Conservation (phyloP, 1,284 basidiomycete species). For the Volvariella volvacea region DNA sequence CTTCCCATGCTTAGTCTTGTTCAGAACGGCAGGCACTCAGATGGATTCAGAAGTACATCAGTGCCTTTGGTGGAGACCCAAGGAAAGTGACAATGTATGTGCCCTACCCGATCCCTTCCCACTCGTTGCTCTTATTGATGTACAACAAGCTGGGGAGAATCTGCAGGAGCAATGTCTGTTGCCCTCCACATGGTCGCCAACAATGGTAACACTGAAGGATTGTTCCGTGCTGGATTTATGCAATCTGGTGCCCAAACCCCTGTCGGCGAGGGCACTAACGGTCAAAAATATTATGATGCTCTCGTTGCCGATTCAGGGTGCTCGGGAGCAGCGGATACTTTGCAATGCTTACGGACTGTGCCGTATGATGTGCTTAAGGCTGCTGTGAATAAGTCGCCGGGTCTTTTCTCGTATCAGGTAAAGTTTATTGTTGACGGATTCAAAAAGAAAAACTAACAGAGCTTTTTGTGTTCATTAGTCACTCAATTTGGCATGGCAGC, state of each 20-base stretch:
- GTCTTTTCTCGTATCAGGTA: conserved; percentile 40
- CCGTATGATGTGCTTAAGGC: conserved; percentile 32
- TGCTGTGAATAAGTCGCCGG: conserved; percentile 36
- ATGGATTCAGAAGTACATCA: conserved; percentile 64
- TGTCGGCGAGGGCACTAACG: conserved; percentile 32
- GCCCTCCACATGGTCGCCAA: conserved; percentile 48
- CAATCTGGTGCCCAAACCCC: conserved; percentile 42
- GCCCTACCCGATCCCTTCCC: too few species aligned
- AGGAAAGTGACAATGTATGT: conserved; percentile 42
- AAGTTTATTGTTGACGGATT: neutral
- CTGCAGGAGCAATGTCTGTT: conserved; percentile 47
- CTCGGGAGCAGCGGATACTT: conserved; percentile 30
- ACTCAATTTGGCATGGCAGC: conserved; percentile 33
- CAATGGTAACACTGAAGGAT: conserved; percentile 36
- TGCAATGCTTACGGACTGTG: conserved; percentile 42
- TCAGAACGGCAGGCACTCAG: conserved; percentile 48
- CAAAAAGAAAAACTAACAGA: neutral
- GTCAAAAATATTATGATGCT: conserved; percentile 37
- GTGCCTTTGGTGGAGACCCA: conserved; percentile 57
- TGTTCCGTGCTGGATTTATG: conserved; percentile 49
- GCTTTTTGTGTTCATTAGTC: conserved; percentile 24
- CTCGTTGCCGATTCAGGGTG: conserved; percentile 41
- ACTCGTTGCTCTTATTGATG: conserved; percentile 4
- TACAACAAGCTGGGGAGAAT: conserved; percentile 45
- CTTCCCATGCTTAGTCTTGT: neutral